Conservation (phyloP, 1,284 basidiomycete species). For the Fomitopsis schrenkii region DNA sequence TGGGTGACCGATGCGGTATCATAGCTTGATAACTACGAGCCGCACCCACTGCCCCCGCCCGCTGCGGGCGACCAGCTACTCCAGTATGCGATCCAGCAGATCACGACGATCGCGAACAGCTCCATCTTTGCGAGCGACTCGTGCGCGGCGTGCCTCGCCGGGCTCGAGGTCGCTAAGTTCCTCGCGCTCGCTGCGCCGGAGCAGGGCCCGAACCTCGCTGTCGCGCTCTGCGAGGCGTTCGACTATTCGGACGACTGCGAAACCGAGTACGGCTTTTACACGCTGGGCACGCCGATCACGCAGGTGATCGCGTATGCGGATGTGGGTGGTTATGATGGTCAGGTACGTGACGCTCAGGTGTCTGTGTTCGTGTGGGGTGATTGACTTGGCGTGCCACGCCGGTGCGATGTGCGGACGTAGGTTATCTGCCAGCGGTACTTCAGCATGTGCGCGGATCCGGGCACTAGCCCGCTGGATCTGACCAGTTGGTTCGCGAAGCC, state of each 20-base stretch:
- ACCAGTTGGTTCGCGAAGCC: slow-evolving; percentile 61
- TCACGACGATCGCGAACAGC: slow-evolving; percentile 50
- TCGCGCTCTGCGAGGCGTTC: slow-evolving; percentile 60
- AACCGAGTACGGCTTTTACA: slow-evolving; percentile 40
- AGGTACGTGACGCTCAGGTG: slow-evolving; percentile 33
- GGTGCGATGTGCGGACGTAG: slow-evolving; percentile 43
- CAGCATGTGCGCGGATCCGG: slow-evolving; percentile 45
- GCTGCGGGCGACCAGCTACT: slow-evolving; percentile 42
- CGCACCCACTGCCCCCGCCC: slow-evolving; percentile 58
- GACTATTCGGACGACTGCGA: slow-evolving; percentile 45
- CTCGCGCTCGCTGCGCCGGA: slow-evolving; percentile 62
- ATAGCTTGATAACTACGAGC: slow-evolving; percentile 55
- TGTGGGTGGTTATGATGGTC: slow-evolving; percentile 65
- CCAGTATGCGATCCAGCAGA: slow-evolving; percentile 48
- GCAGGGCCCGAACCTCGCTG: slow-evolving; percentile 53
- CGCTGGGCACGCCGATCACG: slow-evolving; percentile 57
- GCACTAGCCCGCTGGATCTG: slow-evolving; percentile 47
- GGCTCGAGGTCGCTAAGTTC: slow-evolving; percentile 64
- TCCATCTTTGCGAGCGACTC: slow-evolving; percentile 44
- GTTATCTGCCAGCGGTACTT: slow-evolving; percentile 52
- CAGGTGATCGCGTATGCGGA: slow-evolving; percentile 68
- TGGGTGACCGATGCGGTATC: neutral
- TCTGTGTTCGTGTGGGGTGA: neutral
- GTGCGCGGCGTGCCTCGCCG: slow-evolving; percentile 61
- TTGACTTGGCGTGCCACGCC: neutral